phyloP scores from a whole-genome alignment of 805 yeast genomes.

The Wickerhamiella musiphila region DNA sequence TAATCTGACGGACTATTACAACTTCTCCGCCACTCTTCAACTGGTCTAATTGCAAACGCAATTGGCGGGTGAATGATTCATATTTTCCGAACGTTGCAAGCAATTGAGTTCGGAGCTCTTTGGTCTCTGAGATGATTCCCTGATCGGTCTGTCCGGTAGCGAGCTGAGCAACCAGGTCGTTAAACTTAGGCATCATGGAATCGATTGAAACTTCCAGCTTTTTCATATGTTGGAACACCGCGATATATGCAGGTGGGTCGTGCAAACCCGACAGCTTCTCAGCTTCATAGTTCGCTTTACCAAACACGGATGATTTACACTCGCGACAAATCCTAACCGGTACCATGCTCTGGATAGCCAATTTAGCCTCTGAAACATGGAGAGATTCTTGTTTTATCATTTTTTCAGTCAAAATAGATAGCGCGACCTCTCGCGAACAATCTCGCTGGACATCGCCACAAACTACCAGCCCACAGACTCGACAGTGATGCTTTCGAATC shows the following conservation, averaged over 20 bases:
- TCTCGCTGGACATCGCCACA: conserved; percentile 47
- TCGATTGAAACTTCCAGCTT: conserved; percentile 25
- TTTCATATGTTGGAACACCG: conserved; percentile 27
- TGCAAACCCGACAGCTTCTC: conserved; percentile 25
- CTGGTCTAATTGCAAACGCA: conserved; percentile 22
- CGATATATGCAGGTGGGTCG: conserved; percentile 26
- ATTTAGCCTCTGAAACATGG: no score
- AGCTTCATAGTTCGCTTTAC: conserved; percentile 31
- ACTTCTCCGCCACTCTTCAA: conserved; percentile 28
- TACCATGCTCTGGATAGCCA: conserved; percentile 4
- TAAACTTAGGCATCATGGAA: conserved; percentile 28
- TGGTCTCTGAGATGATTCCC: conserved; percentile 2
- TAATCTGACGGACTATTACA: conserved; percentile 35
- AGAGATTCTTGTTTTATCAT: conserved; percentile 10
- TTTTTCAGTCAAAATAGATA: conserved; percentile 21
- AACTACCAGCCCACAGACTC: conserved; percentile 69
- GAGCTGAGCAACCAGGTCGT: conserved; percentile 22
- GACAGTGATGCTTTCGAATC: conserved; percentile 73
- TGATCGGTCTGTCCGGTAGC: conserved; percentile 19
- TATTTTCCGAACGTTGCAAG: conserved; percentile 33
- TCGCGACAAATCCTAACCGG: conserved; percentile 44
- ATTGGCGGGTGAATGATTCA: conserved; percentile 33
- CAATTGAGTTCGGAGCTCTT: conserved; percentile 26
- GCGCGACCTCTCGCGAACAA: conserved; percentile 62
- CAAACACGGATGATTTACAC: conserved; percentile 49